Evolutionary conservation across 805 yeast genomes (phyloP).

Genomic region (Ogataea parapolymorpha): DNA sequence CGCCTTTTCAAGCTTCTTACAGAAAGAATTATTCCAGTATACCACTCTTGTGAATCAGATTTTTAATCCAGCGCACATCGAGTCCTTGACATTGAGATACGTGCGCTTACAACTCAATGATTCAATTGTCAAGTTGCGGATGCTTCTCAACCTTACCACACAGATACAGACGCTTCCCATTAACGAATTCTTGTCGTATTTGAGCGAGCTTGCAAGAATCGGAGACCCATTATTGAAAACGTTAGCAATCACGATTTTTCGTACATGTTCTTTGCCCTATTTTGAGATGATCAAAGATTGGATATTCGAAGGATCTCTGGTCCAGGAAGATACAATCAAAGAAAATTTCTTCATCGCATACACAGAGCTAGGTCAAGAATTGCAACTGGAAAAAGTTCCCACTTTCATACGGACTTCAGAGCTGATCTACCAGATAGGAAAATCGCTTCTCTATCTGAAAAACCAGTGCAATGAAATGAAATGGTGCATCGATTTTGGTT

Average conservation of each 20-base stretch:
- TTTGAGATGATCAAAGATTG: constrained; percentile 58
- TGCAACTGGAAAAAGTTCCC: constrained; percentile 38
- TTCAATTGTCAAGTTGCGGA: constrained; percentile 54
- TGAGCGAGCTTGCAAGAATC: constrained; percentile 49
- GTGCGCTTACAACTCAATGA: constrained; percentile 44
- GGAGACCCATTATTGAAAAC: constrained; percentile 58
- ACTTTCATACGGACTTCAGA: constrained; percentile 41
- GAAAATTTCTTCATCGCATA: constrained; percentile 57
- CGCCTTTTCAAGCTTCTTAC: constrained; percentile 52
- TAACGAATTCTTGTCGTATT: constrained; percentile 50
- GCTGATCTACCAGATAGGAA: constrained; percentile 65
- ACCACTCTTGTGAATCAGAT: constrained; percentile 35
- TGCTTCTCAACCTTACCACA: constrained; percentile 44
- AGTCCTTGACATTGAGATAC: constrained; percentile 28
- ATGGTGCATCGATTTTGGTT: constrained; percentile 42
- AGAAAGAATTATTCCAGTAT: constrained; percentile 36
- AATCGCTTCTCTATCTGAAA: constrained; percentile 61
- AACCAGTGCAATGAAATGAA: constrained; percentile 62
- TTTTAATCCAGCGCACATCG: constrained; percentile 28
- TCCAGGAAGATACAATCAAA: constrained; percentile 35
- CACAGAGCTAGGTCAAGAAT: background rate
- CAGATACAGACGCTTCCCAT: constrained; percentile 36
- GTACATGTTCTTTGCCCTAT: constrained; percentile 54
- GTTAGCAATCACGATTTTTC: constrained; percentile 43
- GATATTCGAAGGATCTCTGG: constrained; percentile 65